phyloP scores from a whole-genome alignment of 257 asterid genomes.

The Coffea canephora region DNA sequence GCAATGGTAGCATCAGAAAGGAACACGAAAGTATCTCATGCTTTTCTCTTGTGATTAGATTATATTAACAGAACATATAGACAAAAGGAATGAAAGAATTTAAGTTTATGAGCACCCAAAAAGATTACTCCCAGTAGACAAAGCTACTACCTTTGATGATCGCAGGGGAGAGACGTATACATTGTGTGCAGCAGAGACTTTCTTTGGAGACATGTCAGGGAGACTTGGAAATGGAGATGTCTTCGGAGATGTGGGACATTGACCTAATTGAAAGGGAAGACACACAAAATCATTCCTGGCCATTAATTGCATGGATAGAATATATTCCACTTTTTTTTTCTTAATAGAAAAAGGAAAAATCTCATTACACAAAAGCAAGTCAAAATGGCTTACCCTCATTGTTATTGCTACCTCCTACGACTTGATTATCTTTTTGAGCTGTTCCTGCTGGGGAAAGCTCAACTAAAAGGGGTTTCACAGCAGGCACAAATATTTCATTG shows the following conservation, averaged over 20 bases:
- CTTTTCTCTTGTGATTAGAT: not conserved
- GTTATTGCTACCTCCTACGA: slow-evolving; percentile 45
- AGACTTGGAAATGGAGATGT: slow-evolving; percentile 83
- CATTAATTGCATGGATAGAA: not conserved
- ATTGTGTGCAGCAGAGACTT: slow-evolving; percentile 88
- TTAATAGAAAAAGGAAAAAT: not conserved
- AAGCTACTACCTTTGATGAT: slow-evolving; percentile 67
- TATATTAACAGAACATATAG: not conserved
- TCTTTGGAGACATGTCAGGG: slow-evolving; percentile 99
- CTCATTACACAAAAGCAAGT: slow-evolving; percentile 7
- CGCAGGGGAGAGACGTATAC: slow-evolving; percentile 92
- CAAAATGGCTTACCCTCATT: slow-evolving; percentile 50
- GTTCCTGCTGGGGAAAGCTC: slow-evolving; percentile 81
- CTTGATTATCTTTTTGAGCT: slow-evolving; percentile 43
- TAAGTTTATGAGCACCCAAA: not conserved
- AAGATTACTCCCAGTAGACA: not conserved
- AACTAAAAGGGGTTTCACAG: slow-evolving; percentile 85
- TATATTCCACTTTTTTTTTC: not conserved
- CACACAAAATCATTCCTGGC: slow-evolving; percentile 6
- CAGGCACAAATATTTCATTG: slow-evolving; percentile 82
- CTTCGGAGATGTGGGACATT: slow-evolving; percentile 75
- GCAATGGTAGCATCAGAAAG: not conserved
- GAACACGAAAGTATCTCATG: not conserved
- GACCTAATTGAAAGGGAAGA: slow-evolving; percentile 44
- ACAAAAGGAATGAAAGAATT: not conserved